Evolutionary conservation across 2,329 filamentous ascomycete genomes (phyloP), one percentile per base, ranked within the genome.

Genomic region (Penicillium rolfsii): DNA sequence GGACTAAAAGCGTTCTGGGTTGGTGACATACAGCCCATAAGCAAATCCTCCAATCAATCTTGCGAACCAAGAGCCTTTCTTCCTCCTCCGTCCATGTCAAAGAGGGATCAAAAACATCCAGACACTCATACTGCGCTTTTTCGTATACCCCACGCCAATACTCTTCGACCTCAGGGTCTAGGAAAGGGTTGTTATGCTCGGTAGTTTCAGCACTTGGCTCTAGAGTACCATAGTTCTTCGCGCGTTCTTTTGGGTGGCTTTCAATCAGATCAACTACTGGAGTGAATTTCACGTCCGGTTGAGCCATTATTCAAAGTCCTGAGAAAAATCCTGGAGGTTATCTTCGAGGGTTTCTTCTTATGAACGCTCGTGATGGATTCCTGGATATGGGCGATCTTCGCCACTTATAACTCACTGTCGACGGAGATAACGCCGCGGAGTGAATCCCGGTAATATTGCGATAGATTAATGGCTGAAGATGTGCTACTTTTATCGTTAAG

Each of bases 61-160:
- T 50, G 46, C 46, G 46, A 5, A 50, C 46, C 28, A 50, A 50
- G 2, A 6, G 28, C 9, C 30, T 50, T 35, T 54, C 74, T 55
- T 71, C 67, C 30, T 76, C 75, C 9, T 74, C 77, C 2, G 76
- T 68, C 4, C 77, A 80, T 6, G 65, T 69, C 53, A 72, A 33
- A 4, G 57, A 61, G 16, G 78, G 77, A 56, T 81, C 77, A 63
- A 79, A 81, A 2, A 74, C 73, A 69, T 79, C 76, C 4, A 77
- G 74, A 57, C 79, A 77, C 60, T 81, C 79, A 61, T 84, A 76
- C 73, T 76, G 63, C 1, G 84, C 83, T 11, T 81, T 80, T 63
- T 87, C 83, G 61, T 87, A 87, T 4, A 85, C 70, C 4, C 74
- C 74, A 2, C 78, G 76, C 80, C 84, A 87, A 66, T 84, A 79